These are phyloP conservation scores for Eucalyptus guilfoylei DNA, from an alignment of 345 rosid genomes.

Conservation along the genomic window DNA sequence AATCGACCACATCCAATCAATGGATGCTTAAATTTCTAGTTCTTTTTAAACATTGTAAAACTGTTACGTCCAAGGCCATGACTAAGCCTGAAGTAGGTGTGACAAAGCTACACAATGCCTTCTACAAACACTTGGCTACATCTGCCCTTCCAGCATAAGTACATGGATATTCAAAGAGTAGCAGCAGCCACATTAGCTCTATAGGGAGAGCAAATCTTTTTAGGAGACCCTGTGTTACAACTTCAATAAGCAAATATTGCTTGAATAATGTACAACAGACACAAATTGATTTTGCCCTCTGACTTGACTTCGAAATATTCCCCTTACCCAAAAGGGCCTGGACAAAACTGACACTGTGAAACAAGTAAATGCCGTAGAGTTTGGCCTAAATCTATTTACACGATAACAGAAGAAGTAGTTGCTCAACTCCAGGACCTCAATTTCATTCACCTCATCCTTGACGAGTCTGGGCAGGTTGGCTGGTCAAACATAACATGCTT, in stretches of 20 bases:
- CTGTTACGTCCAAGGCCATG: neutral
- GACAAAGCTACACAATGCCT: neutral
- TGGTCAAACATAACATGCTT: neutral
- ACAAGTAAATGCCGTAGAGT: neutral
- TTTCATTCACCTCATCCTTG: neutral
- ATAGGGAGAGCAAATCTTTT: neutral
- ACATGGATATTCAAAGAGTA: neutral
- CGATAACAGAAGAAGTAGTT: neutral
- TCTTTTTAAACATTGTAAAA: neutral
- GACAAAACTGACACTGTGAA: neutral
- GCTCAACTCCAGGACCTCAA: neutral
- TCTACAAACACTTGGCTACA: neutral
- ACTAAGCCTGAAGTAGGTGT: neutral
- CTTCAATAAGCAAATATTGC: neutral
- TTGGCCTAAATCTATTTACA: neutral
- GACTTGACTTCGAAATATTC: neutral
- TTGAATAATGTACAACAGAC: neutral
- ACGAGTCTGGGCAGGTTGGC: neutral
- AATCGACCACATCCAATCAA: neutral
- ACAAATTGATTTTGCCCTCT: neutral
- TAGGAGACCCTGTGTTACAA: neutral
- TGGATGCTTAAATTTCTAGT: neutral
- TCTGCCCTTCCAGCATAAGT: neutral
- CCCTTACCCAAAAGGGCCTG: neutral
- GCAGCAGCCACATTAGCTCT: neutral